A percentile compares a stretch with the other conserved stretches of the same genome.
Evolutionary conservation across 768 basidiomycete species (phyloP).

Genomic region (Trametes gibbosa): DNA sequence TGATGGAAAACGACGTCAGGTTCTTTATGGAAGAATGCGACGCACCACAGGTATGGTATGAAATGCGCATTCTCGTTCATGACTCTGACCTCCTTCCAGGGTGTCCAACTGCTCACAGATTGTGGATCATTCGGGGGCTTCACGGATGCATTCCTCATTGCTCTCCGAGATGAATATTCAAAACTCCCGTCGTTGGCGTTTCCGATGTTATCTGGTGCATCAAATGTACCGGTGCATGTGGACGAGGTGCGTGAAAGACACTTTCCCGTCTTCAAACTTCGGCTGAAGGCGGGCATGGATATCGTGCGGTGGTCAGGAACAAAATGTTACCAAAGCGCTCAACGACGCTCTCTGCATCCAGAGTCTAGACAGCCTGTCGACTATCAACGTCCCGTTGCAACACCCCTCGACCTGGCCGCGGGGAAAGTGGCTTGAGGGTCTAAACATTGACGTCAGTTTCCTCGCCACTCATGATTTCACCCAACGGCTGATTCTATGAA

Average conservation of each 20-base stretch:
- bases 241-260: conserved; percentile 43
- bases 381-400: conserved; percentile 32
- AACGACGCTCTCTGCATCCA: conserved; percentile 58
- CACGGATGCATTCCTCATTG: conserved; percentile 51
- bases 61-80: not conserved
- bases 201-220: conserved; percentile 51
- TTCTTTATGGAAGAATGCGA: conserved; percentile 74
- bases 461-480: not conserved
- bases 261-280: conserved; percentile 8
- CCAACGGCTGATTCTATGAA: not conserved
- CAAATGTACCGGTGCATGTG: conserved; percentile 32
- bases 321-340: conserved; percentile 37
- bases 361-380: conserved; percentile 28
- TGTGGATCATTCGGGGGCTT: conserved; percentile 65
- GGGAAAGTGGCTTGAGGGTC: conserved; percentile 26
- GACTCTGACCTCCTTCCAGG: conserved; percentile 38
- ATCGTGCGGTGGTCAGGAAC: no score
- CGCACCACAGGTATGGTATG: conserved; percentile 56
- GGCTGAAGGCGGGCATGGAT: no score
- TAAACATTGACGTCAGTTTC: conserved; percentile 28
- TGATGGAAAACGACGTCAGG: conserved; percentile 71
- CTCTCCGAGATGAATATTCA: conserved; percentile 64
- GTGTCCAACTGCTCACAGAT: conserved; percentile 67
- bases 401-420: conserved; percentile 26
- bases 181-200: conserved; percentile 61